Evolutionary conservation across 2,329 filamentous ascomycete genomes (phyloP).

Genomic region (Knufia petricola): DNA sequence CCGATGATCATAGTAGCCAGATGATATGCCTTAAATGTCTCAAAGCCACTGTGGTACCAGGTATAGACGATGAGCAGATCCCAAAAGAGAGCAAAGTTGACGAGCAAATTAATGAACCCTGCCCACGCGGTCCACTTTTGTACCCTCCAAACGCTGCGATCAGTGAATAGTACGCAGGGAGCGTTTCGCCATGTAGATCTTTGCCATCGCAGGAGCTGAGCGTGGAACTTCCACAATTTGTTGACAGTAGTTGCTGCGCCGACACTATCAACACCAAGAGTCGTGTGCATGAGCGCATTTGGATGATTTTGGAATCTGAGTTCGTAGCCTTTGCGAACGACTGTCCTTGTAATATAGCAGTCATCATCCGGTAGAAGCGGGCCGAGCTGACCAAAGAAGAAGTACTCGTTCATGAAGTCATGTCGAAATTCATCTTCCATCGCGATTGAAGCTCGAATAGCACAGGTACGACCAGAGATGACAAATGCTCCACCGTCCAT

Average conservation of each 20-base stretch:
- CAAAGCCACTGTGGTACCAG: constrained; percentile 22
- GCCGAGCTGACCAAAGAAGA: constrained; percentile 37
- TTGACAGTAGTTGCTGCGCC: constrained; percentile 14
- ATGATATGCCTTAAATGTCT: constrained; percentile 16
- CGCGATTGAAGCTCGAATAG: constrained; percentile 44
- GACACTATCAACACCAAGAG: constrained; percentile 35
- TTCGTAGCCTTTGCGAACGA: constrained; percentile 41
- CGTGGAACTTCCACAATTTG: constrained; percentile 35
- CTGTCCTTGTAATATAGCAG: constrained; percentile 50
- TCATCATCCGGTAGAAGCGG: constrained; percentile 51
- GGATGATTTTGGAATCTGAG: constrained; percentile 45
- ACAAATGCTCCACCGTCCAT: constrained; percentile 52
- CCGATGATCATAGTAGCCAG: constrained; percentile 40
- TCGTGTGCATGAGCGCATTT: constrained; percentile 43
- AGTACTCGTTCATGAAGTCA: constrained; percentile 42
- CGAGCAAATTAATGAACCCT: constrained; percentile 45
- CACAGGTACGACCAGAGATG: constrained; percentile 47
- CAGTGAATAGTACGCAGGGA: constrained; percentile 36
- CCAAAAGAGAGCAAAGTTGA: constrained; percentile 48
- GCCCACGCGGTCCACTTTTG: constrained; percentile 46
- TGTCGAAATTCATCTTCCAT: constrained; percentile 34
- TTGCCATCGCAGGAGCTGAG: constrained; percentile 49
- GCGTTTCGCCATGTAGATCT: constrained; percentile 52
- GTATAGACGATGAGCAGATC: constrained; percentile 37
- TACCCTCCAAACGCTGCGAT: constrained; percentile 31